A percentile compares a stretch with the other conserved stretches of the same genome.
Conservation (phyloP, 1,284 basidiomycete species). For the Cerrena zonata region DNA sequence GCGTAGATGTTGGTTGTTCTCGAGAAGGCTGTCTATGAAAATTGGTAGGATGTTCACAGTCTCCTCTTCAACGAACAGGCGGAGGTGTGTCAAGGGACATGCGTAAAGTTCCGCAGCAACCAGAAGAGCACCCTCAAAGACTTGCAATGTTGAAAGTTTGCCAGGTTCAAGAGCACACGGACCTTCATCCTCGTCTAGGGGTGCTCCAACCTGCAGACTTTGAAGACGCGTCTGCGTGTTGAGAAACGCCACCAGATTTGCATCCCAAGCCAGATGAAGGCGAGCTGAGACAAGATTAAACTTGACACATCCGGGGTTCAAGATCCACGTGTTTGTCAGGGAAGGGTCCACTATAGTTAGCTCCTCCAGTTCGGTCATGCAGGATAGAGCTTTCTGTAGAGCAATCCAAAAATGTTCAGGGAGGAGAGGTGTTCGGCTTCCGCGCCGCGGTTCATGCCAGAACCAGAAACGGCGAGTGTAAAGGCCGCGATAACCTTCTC, state of each 20-base stretch:
- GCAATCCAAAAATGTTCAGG: conserved; percentile 24
- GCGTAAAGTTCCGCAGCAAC: conserved; percentile 23
- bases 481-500: conserved; percentile 17
- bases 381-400: conserved; percentile 21
- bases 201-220: conserved; percentile 15
- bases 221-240: conserved; percentile 23
- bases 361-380: conserved; percentile 22
- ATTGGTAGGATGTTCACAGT: conserved; percentile 16
- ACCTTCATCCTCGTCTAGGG: conserved; percentile 14
- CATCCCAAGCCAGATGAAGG: conserved; percentile 25
- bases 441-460: conserved; percentile 18
- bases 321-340: conserved; percentile 22
- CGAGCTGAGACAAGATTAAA: conserved; percentile 26
- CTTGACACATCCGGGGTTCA: conserved; percentile 17
- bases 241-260: conserved; percentile 25
- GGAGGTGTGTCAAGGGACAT: conserved; percentile 27
- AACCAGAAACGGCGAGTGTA: conserved; percentile 27
- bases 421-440: conserved; percentile 7
- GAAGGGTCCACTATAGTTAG: conserved; percentile 23
- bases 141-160: conserved; percentile 20
- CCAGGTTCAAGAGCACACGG: conserved; percentile 13
- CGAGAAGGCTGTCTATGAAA: conserved; percentile 20
- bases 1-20: conserved; percentile 18
- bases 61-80: conserved; percentile 22
- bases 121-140: conserved; percentile 24